A percentile compares a stretch with the other conserved stretches of the same genome.
Conservation (phyloP, 768 basidiomycete genomes). For the Psilocybe azurescens region DNA sequence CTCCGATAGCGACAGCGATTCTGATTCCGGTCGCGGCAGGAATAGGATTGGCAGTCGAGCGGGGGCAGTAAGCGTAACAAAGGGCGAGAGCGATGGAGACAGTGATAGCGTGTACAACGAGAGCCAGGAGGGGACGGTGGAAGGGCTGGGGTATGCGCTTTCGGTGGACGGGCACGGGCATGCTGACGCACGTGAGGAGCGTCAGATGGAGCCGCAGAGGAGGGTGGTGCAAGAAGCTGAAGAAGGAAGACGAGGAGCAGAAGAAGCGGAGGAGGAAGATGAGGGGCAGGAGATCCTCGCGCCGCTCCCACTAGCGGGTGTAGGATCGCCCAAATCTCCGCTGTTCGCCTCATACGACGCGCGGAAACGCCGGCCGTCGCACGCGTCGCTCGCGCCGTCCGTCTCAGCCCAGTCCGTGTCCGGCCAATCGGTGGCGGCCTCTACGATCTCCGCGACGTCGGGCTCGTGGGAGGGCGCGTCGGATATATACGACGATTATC, state of each 20-base stretch:
- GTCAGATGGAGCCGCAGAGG: background rate
- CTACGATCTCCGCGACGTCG: slow-evolving; percentile 9
- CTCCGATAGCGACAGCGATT: too few relatives aligned
- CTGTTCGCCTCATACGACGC: too few relatives aligned
- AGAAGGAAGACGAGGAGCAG: too few relatives aligned
- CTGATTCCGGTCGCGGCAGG: too few relatives aligned
- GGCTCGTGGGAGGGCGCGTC: slow-evolving; percentile 65
- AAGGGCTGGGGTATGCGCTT: slow-evolving; percentile 27
- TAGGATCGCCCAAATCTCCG: too few relatives aligned
- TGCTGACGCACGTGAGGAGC: background rate
- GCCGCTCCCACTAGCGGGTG: too few relatives aligned
- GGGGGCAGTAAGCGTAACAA: background rate
- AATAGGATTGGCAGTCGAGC: background rate
- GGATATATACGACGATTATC: slow-evolving; percentile 83
- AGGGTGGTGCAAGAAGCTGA: background rate
- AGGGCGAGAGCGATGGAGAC: background rate
- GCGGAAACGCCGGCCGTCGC: too few relatives aligned
- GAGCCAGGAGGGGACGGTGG: slow-evolving; percentile 28
- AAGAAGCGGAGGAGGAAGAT: too few relatives aligned
- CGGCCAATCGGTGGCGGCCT: background rate
- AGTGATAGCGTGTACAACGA: slow-evolving; percentile 9
- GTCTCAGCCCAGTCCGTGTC: too few relatives aligned
- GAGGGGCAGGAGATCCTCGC: too few relatives aligned
- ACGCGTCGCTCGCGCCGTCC: too few relatives aligned
- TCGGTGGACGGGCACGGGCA: slow-evolving; percentile 24